Percentiles rank a stretch among this genome's conserved stretches.
Conservation (phyloP, 164 flowering plant genomes). For the Vitis vinifera region ASM3070453v1 NC_081816.1:2534501-2535000, state of each 20-base stretch:
- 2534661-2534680: background rate
- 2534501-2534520: background rate
- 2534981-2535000: background rate
- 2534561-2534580: background rate
- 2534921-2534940: background rate
- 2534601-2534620: background rate
- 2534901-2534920: background rate
- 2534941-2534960: conserved; percentile 1
- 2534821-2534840: background rate
- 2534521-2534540: background rate
- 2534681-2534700: background rate
- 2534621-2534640: background rate
- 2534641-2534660: background rate
- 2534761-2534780: background rate
- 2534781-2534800: background rate
- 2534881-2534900: background rate
- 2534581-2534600: background rate
- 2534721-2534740: background rate
- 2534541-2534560: background rate
- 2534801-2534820: background rate
- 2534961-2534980: conserved; percentile 3
- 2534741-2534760: conserved; percentile 2
- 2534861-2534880: conserved; percentile 3
- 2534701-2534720: conserved; percentile 1
- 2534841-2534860: conserved; percentile 1